These are phyloP conservation scores for Ophiostoma montium DNA, from an alignment of 2,329 filamentous ascomycete genomes.

Conservation along the genomic window DNA sequence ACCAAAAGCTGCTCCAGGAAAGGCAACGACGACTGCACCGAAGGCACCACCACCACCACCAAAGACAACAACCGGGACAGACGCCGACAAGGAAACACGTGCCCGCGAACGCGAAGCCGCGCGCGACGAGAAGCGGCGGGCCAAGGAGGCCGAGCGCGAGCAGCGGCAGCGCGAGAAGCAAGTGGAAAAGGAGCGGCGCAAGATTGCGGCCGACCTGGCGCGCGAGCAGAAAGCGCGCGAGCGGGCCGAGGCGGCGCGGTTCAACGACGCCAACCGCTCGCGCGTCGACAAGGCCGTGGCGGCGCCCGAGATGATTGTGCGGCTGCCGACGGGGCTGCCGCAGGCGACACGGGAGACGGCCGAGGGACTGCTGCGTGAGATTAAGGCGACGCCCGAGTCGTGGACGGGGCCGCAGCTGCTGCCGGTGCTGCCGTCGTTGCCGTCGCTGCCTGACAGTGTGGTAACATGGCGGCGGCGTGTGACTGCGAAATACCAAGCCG, in stretches of 20 bases:
- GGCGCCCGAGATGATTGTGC: slow-evolving; percentile 63
- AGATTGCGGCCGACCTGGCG: slow-evolving; percentile 40
- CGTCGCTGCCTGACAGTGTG: too few species aligned
- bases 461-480: slow-evolving; percentile 59
- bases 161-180: slow-evolving; percentile 43
- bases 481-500: slow-evolving; percentile 45
- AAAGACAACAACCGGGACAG: slow-evolving; percentile 11
- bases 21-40: background rate
- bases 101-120: slow-evolving; percentile 12
- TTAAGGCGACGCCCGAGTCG: slow-evolving; percentile 32
- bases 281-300: slow-evolving; percentile 61
- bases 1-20: background rate
- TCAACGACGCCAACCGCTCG: slow-evolving; percentile 60
- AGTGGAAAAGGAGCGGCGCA: slow-evolving; percentile 40
- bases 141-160: slow-evolving; percentile 41
- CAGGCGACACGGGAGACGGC: slow-evolving; percentile 31
- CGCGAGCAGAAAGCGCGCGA: slow-evolving; percentile 49
- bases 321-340: slow-evolving; percentile 46
- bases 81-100: slow-evolving; percentile 10
- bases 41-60: slow-evolving; percentile 1
- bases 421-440: slow-evolving; percentile 12
- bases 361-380: slow-evolving; percentile 33
- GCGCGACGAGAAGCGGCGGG: slow-evolving; percentile 29
- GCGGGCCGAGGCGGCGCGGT: slow-evolving; percentile 48
- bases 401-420: slow-evolving; percentile 24